Conservation (phyloP, 257 asterid species). For the Nyctanthes arbortristis region DNA sequence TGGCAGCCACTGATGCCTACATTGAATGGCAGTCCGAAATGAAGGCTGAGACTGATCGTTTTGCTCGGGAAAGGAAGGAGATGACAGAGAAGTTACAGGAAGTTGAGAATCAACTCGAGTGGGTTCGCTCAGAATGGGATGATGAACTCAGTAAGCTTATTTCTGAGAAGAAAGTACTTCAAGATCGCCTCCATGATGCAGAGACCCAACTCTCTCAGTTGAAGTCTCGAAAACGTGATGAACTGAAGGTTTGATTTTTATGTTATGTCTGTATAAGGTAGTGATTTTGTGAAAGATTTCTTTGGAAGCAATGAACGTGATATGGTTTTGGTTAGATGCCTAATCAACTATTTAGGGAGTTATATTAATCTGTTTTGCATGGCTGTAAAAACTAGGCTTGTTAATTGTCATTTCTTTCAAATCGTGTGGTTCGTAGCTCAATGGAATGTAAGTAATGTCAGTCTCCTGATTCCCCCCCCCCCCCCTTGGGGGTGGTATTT, state of each 20-base stretch:
- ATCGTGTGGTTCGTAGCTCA: background rate
- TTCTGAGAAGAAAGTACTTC: slow-evolving; percentile 72
- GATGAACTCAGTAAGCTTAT: slow-evolving; percentile 75
- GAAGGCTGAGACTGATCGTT: slow-evolving; percentile 81
- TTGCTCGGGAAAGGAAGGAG: slow-evolving; percentile 86
- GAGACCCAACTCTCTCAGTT: slow-evolving; percentile 87
- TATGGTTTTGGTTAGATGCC: too few relatives aligned
- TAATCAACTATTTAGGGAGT: too few relatives aligned
- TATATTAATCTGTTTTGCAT: background rate
- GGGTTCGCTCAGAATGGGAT: slow-evolving; percentile 93
- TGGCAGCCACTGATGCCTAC: slow-evolving; percentile 18
- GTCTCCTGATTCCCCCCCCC: background rate
- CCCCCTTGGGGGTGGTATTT: too few relatives aligned
- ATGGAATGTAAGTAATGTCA: background rate
- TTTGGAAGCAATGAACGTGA: too few relatives aligned
- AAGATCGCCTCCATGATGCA: slow-evolving; percentile 86
- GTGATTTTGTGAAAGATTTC: too few relatives aligned
- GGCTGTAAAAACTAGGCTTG: slow-evolving; percentile 4
- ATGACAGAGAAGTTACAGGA: slow-evolving; percentile 82
- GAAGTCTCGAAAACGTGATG: slow-evolving; percentile 88
- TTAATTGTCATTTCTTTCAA: background rate
- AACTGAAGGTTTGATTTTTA: slow-evolving; percentile 66
- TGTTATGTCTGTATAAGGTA: too few relatives aligned
- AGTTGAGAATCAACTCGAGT: slow-evolving; percentile 88
- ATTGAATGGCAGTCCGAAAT: slow-evolving; percentile 73